Conservation (phyloP, 2,329 filamentous ascomycete genomes). For the Diaporthe citrichinensis region DNA sequence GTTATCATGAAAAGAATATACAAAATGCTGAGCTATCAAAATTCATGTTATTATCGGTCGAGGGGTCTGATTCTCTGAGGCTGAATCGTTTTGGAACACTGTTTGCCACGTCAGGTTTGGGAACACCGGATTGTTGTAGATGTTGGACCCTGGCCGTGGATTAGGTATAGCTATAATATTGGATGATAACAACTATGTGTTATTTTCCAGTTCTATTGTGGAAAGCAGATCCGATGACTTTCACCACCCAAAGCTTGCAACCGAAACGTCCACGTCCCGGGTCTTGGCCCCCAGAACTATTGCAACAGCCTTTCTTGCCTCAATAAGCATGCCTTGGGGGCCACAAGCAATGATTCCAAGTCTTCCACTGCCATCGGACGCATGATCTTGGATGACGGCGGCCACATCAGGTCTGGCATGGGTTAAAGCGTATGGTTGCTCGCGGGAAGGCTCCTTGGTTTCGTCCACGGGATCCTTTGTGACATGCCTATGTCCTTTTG, state of each 20-base stretch:
- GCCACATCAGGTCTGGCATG: background rate
- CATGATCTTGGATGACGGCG: background rate
- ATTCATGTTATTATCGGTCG: too few relatives aligned
- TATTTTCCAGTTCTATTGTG: background rate
- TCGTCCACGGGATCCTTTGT: background rate
- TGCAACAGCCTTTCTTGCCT: background rate
- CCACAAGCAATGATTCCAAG: slow-evolving; percentile 26
- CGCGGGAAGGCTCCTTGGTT: background rate
- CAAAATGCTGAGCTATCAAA: too few relatives aligned
- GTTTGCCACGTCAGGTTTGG: too few relatives aligned
- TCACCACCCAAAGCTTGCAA: slow-evolving; percentile 9
- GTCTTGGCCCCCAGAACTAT: background rate
- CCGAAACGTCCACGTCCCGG: background rate
- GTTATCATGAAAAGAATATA: too few relatives aligned
- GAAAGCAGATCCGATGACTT: background rate
- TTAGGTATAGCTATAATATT: too few relatives aligned
- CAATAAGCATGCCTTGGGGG: background rate
- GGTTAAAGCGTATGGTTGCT: background rate
- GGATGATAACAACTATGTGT: too few relatives aligned
- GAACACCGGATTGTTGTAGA: too few relatives aligned
- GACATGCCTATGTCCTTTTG: background rate
- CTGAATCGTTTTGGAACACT: too few relatives aligned
- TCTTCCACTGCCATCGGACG: background rate
- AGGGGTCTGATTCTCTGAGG: too few relatives aligned
- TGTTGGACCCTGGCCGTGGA: too few relatives aligned